Conservation (phyloP, 768 basidiomycete genomes). For the Multifurca ochricompacta region DNA sequence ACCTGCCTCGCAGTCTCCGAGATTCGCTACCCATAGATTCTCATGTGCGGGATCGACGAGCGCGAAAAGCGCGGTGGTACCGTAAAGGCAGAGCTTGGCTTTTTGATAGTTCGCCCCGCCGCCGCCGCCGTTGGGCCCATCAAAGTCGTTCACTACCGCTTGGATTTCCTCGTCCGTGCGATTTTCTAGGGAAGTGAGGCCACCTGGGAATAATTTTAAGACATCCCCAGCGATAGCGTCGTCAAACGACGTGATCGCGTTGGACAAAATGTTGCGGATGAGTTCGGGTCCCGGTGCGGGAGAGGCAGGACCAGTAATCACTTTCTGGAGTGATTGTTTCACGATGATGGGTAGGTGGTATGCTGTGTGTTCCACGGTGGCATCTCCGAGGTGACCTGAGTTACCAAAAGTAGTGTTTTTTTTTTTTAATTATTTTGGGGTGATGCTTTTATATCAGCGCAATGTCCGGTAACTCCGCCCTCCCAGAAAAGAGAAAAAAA, state of each 20-base stretch:
- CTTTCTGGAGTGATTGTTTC: conserved; percentile 30
- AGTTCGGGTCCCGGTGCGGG: conserved; percentile 26
- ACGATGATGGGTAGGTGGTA: conserved; percentile 36
- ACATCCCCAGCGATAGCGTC: conserved; percentile 39
- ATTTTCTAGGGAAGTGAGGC: conserved; percentile 36
- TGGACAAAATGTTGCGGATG: conserved; percentile 32
- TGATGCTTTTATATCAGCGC: no score
- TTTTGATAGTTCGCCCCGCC: conserved; percentile 56
- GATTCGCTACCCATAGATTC: conserved; percentile 75
- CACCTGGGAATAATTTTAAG: conserved; percentile 42
- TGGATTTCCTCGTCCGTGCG: conserved; percentile 49
- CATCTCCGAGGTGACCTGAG: conserved; percentile 41
- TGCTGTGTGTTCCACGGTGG: conserved; percentile 40
- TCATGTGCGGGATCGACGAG: conserved; percentile 61
- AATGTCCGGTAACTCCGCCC: no score
- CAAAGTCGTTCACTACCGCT: conserved; percentile 56
- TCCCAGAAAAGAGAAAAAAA: no score
- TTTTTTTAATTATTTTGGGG: no score
- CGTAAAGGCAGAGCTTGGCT: conserved; percentile 69
- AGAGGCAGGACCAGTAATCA: conserved; percentile 23
- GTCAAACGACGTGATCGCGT: conserved; percentile 36
- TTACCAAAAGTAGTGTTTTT: neutral
- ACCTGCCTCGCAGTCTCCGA: conserved; percentile 79
- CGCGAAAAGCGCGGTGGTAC: conserved; percentile 72
- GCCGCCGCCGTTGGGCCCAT: conserved; percentile 35